Conservation (phyloP, 208 protist species). For the Acanthamoeba culbertsoni region DNA sequence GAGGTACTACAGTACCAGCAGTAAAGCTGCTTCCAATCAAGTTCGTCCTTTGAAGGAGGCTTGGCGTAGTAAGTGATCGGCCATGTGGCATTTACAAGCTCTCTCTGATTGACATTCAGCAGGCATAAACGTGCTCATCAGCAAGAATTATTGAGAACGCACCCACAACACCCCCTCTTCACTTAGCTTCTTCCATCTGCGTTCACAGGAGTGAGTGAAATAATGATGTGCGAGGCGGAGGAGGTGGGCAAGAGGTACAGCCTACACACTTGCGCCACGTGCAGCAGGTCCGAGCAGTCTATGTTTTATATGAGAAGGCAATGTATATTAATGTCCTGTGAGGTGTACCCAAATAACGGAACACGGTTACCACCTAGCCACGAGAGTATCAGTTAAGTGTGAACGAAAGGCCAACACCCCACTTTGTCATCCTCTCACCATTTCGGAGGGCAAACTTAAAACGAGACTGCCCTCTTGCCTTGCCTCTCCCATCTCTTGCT, state of each 20-base stretch:
- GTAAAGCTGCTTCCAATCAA: not conserved
- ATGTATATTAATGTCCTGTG: too few relatives aligned
- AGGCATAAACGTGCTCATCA: not conserved
- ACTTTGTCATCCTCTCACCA: not conserved
- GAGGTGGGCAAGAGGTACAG: not conserved
- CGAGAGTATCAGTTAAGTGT: not conserved
- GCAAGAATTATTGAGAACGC: not conserved
- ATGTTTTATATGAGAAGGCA: too few relatives aligned
- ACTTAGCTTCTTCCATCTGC: not conserved
- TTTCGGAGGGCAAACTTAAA: not conserved
- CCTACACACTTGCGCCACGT: not conserved
- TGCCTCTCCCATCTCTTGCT: too few relatives aligned
- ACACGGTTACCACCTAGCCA: not conserved
- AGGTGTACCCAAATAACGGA: not conserved
- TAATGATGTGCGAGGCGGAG: not conserved
- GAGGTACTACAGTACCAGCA: not conserved
- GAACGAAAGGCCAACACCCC: not conserved
- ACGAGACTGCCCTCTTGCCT: too few relatives aligned
- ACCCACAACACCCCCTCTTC: not conserved
- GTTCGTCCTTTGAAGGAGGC: not conserved
- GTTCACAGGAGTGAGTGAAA: not conserved
- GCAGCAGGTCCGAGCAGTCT: not conserved
- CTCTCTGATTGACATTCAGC: not conserved
- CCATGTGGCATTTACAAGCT: not conserved
- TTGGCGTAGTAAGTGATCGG: not conserved